A percentile compares a stretch with the other conserved stretches of the same genome.
These are phyloP conservation scores for Suhomyces emberorum DNA, from an alignment of 805 yeast genomes.

Conservation along the genomic window DNA sequence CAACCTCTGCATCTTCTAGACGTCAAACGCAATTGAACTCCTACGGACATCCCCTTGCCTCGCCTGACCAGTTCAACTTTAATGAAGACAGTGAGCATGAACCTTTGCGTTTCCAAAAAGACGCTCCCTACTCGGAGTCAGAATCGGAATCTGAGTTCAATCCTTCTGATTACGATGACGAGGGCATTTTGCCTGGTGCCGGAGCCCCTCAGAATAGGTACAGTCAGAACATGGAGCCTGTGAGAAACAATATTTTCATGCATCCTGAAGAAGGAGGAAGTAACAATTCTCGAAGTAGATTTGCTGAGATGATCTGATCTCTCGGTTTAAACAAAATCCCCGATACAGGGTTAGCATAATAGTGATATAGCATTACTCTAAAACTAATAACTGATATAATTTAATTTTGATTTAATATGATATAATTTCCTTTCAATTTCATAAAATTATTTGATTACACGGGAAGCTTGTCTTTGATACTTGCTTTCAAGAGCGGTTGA, in stretches of 20 bases:
- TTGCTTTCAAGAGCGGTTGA: too few relatives aligned
- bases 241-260: conserved; percentile 2
- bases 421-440: too few relatives aligned
- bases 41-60: conserved; percentile 20
- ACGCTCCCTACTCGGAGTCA: neutral
- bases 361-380: too few relatives aligned
- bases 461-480: too few relatives aligned
- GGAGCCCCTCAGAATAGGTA: conserved; percentile 4
- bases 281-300: conserved; percentile 22
- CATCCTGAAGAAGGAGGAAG: conserved; percentile 10
- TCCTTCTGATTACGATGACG: conserved; percentile 18
- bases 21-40: conserved; percentile 27
- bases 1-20: conserved; percentile 12
- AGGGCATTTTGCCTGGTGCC: conserved; percentile 12
- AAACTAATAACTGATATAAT: too few relatives aligned
- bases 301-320: conserved; percentile 16
- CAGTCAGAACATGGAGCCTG: conserved; percentile 1
- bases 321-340: too few relatives aligned
- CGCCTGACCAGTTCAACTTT: conserved; percentile 19
- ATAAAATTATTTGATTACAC: too few relatives aligned
- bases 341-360: too few relatives aligned
- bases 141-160: conserved; percentile 14
- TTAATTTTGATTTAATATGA: too few relatives aligned
- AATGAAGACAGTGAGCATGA: conserved; percentile 14
- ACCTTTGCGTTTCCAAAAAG: conserved; percentile 3